These are phyloP conservation scores for Monascus ruber DNA, from an alignment of 2,329 filamentous ascomycete genomes.

Conservation along the genomic window DNA sequence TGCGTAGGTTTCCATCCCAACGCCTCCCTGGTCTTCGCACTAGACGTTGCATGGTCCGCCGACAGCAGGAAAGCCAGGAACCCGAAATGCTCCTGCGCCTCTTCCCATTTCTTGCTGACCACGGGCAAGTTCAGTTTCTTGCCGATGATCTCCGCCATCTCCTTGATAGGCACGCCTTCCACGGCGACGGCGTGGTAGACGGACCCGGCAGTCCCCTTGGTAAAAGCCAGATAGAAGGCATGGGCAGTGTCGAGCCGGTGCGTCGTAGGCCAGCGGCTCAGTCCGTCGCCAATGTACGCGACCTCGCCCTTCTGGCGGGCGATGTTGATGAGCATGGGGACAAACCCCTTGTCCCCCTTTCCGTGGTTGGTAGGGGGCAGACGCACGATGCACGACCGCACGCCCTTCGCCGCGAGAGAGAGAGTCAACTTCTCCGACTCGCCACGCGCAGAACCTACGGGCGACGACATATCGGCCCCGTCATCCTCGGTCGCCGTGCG, in stretches of 20 bases:
- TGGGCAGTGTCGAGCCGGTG: slow-evolving; percentile 29
- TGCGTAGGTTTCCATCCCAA: slow-evolving; percentile 25
- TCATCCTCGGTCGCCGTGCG: slow-evolving; percentile 18
- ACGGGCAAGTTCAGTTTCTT: slow-evolving; percentile 22
- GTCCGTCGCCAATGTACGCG: slow-evolving; percentile 26
- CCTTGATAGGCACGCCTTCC: slow-evolving; percentile 23
- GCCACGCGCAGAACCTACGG: slow-evolving; percentile 12
- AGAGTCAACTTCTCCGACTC: slow-evolving; percentile 11
- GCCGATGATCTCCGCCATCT: slow-evolving; percentile 26
- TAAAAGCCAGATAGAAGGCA: slow-evolving; percentile 27
- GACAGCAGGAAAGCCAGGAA: slow-evolving; percentile 14
- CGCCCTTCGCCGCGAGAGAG: slow-evolving; percentile 11
- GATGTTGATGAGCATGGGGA: slow-evolving; percentile 12
- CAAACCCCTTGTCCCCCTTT: slow-evolving; percentile 21
- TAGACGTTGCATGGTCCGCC: slow-evolving; percentile 23
- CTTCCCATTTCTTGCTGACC: slow-evolving; percentile 13
- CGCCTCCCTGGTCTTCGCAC: slow-evolving; percentile 22
- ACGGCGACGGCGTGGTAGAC: slow-evolving; percentile 29
- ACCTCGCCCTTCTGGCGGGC: slow-evolving; percentile 18
- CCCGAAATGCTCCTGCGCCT: slow-evolving; percentile 19
- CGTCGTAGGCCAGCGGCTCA: slow-evolving; percentile 26
- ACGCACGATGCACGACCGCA: slow-evolving; percentile 26
- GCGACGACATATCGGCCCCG: slow-evolving; percentile 2
- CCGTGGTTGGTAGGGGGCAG: slow-evolving; percentile 32
- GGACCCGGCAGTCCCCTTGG: slow-evolving; percentile 24